phyloP scores from a whole-genome alignment of 2,329 filamentous ascomycete species.

The Aspergillus melleus region DNA sequence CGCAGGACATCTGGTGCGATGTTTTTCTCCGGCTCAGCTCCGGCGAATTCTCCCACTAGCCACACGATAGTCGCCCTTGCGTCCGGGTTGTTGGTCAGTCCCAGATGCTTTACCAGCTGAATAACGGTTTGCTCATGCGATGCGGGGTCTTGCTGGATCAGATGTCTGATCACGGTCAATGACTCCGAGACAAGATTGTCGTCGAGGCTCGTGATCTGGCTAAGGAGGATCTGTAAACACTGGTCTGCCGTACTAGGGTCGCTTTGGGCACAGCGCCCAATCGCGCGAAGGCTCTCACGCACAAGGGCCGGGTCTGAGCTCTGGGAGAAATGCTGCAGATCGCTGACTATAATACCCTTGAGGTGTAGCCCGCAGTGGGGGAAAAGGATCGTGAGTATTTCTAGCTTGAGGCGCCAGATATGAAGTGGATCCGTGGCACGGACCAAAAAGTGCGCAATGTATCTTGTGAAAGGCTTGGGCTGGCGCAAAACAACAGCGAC shows the following conservation, averaged over 20 bases:
- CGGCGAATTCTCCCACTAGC: slow-evolving; percentile 93
- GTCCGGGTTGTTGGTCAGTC: slow-evolving; percentile 81
- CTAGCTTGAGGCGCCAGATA: slow-evolving; percentile 89
- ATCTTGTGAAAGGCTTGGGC: slow-evolving; percentile 80
- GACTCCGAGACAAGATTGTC: slow-evolving; percentile 88
- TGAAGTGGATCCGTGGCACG: slow-evolving; percentile 74
- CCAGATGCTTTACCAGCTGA: slow-evolving; percentile 84
- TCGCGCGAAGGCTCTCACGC: slow-evolving; percentile 85
- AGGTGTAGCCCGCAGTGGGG: slow-evolving; percentile 72
- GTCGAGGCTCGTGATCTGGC: slow-evolving; percentile 85
- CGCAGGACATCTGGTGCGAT: slow-evolving; percentile 91
- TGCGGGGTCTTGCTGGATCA: slow-evolving; percentile 86
- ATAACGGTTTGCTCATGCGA: slow-evolving; percentile 84
- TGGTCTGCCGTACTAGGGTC: slow-evolving; percentile 69
- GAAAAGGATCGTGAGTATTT: slow-evolving; percentile 87
- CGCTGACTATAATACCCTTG: slow-evolving; percentile 85
- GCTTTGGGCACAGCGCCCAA: slow-evolving; percentile 87
- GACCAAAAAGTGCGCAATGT: slow-evolving; percentile 86
- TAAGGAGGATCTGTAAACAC: slow-evolving; percentile 78
- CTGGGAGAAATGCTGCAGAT: slow-evolving; percentile 89
- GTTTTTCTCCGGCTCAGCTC: slow-evolving; percentile 75
- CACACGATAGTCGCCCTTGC: slow-evolving; percentile 94
- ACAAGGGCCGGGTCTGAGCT: slow-evolving; percentile 74
- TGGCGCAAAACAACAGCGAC: slow-evolving; percentile 81
- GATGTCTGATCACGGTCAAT: slow-evolving; percentile 88